Evolutionary conservation across 306 rosid species (phyloP), one percentile per base, ranked within the genome.

Genomic region (Corylus avellana): DNA sequence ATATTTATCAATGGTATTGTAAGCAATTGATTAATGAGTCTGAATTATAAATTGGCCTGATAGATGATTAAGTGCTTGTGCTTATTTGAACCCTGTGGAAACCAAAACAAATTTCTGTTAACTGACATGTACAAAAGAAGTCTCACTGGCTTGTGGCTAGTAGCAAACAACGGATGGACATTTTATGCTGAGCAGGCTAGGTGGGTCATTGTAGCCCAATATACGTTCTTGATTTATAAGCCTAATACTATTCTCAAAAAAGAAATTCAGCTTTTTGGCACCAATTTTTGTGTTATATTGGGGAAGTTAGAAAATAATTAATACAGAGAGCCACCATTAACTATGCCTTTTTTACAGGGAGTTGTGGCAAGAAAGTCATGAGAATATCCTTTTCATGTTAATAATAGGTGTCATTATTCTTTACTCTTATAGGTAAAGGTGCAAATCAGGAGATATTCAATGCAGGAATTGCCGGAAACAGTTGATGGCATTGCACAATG

Each of bases 381-480:
- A 58, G 64, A 58, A 58, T 22, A 58, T 69, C 27, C 1, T 27
- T 14, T 35, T 46, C 32, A 5, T 42, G 16, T 14, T 27, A 22
- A n/a, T 72, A 14, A 50, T 62, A 56, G 8, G 50, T 49, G 51
- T 56, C 78, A 51, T 50, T 50, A 25, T 37, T 57, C 42, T n/a
- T 17, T 4, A 54, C 79, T 53, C 18, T 35, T 37, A 39, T 78
- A 94, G 97, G 89, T 94, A 44, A 94, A 91, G 81, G 18, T 94
- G 70, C 91, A 92, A 86, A n/a, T 94, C 75, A 89, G 76, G 86
- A 87, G 98, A 63, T 91, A 89, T 73, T 46, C 59, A 77, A 83
- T 90, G 87, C 88, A 76, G 81, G 98, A 94, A 77, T 84, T 94
- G 77, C 97, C 98, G 1, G 86, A 89, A 81, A 91, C 97, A 55